These are phyloP conservation scores for Taxawa tesnikishii DNA, from an alignment of 2,329 filamentous ascomycete genomes.

Conservation along the genomic window DNA sequence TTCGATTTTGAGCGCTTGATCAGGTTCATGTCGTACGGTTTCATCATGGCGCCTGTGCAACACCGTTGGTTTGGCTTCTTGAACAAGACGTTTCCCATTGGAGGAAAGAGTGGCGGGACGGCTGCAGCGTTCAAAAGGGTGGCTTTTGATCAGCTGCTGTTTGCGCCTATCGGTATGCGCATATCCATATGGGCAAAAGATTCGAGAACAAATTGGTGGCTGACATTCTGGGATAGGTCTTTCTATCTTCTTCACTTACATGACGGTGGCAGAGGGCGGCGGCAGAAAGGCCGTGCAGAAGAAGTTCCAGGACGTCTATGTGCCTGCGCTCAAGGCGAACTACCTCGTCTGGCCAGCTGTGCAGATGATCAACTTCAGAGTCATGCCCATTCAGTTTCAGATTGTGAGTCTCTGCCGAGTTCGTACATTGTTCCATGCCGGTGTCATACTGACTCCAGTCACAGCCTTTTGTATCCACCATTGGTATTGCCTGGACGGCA, in stretches of 20 bases:
- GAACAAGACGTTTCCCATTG: conserved; percentile 69
- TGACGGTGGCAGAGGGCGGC: conserved; percentile 92
- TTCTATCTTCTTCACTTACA: conserved; percentile 82
- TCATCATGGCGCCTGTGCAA: conserved; percentile 88
- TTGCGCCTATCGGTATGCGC: conserved; percentile 67
- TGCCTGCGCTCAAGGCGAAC: conserved; percentile 91
- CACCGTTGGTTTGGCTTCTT: conserved; percentile 94
- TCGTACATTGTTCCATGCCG: neutral
- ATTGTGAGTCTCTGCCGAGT: conserved; percentile 52
- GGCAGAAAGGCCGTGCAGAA: conserved; percentile 63
- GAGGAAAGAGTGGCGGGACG: conserved; percentile 56
- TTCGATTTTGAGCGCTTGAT: conserved; percentile 95
- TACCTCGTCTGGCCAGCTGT: conserved; percentile 91
- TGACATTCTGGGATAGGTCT: conserved; percentile 41
- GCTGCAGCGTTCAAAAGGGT: conserved; percentile 79
- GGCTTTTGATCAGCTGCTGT: conserved; percentile 82
- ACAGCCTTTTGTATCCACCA: conserved; percentile 86
- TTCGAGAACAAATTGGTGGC: neutral
- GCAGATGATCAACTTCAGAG: conserved; percentile 89
- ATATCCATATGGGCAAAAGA: neutral
- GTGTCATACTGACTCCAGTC: conserved; percentile 7
- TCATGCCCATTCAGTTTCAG: conserved; percentile 93
- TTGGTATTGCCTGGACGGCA: conserved; percentile 96
- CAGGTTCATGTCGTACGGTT: conserved; percentile 94
- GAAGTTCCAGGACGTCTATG: conserved; percentile 88